Evolutionary conservation across 768 basidiomycete genomes (phyloP), one percentile per base, ranked within the genome.

Genomic region (Mycena polygramma): DNA sequence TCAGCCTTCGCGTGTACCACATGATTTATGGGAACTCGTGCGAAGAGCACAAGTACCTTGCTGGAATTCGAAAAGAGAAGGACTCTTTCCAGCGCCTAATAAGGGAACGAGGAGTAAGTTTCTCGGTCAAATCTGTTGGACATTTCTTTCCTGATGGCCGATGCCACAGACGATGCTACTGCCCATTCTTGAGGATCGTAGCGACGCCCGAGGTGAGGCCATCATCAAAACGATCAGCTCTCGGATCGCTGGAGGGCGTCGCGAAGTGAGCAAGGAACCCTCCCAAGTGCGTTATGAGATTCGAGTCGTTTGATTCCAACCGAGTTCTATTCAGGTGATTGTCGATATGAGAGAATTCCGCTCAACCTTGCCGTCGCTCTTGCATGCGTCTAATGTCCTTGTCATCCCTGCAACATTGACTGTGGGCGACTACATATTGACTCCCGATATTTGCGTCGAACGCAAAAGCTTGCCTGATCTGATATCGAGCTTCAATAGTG

Each of bases 281-380:
- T 91, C 92, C 5, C 85, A 87, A 77, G 93, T 91, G 73, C 11
- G 78, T 73, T 45, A 13, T 48, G 10, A 0, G 17, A 1, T 39
- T 36, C 14, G 37, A 48, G 19, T 39, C 4, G 19, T 59, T 58
- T 5, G 24, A 5, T 66, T 36, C 22, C 26, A 57, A 58, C 57
- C 30, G 24, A 36, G 55, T 26, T 11, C 39, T 3, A 11, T 58
- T 9, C 68, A 98, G 96, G 92, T 99, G 57, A 91, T 99, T 69
- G 96, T 98, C 26, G 98, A 99, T 79, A 92, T 98, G 89, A 90
- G 97, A 73, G 98, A 99, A 80, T 98, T 99, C 80, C 87, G 96
- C 35, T 98, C 97, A 2, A 90, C 95, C 0, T 82, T 99, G 13
- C 98, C 97, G 0, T 96, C 94, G 0, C 79, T 99, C 7, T 83